phyloP scores from a whole-genome alignment of 2,329 filamentous ascomycete species.

The Aureobasidium leucospermi region DNA sequence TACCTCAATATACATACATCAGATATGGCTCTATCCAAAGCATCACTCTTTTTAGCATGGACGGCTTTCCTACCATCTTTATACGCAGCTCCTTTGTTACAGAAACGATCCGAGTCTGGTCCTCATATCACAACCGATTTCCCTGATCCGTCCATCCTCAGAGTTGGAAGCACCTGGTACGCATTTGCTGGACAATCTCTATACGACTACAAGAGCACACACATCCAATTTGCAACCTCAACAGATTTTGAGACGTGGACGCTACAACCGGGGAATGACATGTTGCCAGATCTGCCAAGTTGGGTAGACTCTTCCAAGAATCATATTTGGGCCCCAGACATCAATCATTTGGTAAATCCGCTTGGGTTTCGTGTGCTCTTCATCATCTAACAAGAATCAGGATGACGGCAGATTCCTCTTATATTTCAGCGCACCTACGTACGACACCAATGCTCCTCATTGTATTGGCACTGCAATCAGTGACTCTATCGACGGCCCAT shows the following conservation, averaged over 20 bases:
- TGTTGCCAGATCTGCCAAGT: constrained; percentile 23
- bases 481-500: constrained; percentile 21
- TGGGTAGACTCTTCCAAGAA: constrained; percentile 23
- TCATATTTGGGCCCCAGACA: constrained; percentile 31
- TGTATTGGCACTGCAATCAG: constrained; percentile 23
- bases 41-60: neutral
- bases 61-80: neutral
- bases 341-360: constrained; percentile 19
- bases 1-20: neutral
- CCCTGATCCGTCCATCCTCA: constrained; percentile 29
- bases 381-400: neutral
- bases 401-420: constrained; percentile 23
- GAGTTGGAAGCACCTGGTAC: constrained; percentile 28
- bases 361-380: neutral
- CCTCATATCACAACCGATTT: constrained; percentile 16
- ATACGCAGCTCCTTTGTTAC: neutral
- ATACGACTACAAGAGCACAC: constrained; percentile 19
- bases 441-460: constrained; percentile 18
- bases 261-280: constrained; percentile 23
- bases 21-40: neutral
- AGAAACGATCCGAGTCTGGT: constrained; percentile 10
- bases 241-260: constrained; percentile 27
- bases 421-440: constrained; percentile 24
- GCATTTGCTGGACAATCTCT: constrained; percentile 28
- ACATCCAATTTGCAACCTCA: constrained; percentile 30